Evolutionary conservation across 2,329 filamentous ascomycete genomes (phyloP), one percentile per base, ranked within the genome.

Genomic region (Ophiostoma himal-ulmi): DNA sequence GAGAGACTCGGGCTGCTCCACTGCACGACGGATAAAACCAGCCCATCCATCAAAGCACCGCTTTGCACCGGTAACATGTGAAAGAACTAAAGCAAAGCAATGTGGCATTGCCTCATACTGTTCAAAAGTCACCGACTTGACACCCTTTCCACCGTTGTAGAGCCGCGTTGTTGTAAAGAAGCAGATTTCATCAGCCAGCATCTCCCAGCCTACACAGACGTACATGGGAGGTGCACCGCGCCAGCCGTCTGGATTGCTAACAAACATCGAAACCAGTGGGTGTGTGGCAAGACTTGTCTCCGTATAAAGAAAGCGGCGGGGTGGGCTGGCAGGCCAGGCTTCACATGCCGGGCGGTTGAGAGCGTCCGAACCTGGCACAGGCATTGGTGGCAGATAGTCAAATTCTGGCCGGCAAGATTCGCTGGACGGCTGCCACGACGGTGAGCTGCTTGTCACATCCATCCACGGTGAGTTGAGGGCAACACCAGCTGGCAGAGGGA

Each of bases 31-130:
- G 34, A 88, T 83, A 73, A 92, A 93, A 1, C 77, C 78, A 0
- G 85, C 79, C 84, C 88, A 87, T 3, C 81, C 79, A 17, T 82
- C 77, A 71, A 87, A 84, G 75, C 87, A 90, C 67, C 84, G 81
- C 74, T 76, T 79, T 2, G 84, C 79, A 39, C 79, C 82, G 1
- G 81, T 76, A 1, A 83, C 77, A 5, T 79, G 78, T 1, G 82
- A 78, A 70, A 92, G 79, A 1, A 91, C 73, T 73, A 88, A 75
- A 0, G 84, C 86, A 76, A 92, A 94, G 74, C 86, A 88, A 79
- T 94, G 91, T 69, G 92, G 91, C 91, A 94, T 94, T 3, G 87
- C 89, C 77, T 93, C 89, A 77, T 88, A 95, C 79, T 92, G 86
- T 77, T 91, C 87, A 75, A 88, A 90, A 3, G 86, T 82, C 0